Evolutionary conservation across 192 early-diverging fungal species (phyloP).

Genomic region (Coemansia nantahalensis): DNA sequence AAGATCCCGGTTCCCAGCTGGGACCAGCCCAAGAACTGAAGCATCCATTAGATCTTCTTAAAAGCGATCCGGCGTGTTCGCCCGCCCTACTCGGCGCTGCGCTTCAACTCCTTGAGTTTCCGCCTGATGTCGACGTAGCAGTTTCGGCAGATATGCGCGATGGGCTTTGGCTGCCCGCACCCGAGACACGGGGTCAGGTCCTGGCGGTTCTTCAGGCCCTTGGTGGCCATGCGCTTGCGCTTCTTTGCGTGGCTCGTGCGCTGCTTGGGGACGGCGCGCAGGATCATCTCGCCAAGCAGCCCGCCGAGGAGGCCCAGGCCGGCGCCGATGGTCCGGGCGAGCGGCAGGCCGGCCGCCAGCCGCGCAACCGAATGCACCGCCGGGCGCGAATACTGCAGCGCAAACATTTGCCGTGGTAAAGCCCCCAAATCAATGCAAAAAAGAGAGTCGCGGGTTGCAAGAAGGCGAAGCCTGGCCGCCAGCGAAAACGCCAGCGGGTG

Average conservation of each 20-base stretch:
- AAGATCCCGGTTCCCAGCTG: slow-evolving; percentile 53
- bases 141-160: slow-evolving; percentile 75
- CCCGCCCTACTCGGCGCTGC: slow-evolving; percentile 8
- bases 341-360: slow-evolving; percentile 13
- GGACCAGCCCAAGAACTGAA: slow-evolving; percentile 20
- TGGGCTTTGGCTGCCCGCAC: slow-evolving; percentile 70
- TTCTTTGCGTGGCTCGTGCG: slow-evolving; percentile 91
- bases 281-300: slow-evolving; percentile 57
- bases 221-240: slow-evolving; percentile 77
- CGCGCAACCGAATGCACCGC: slow-evolving; percentile 1
- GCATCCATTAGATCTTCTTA: slow-evolving; percentile 1
- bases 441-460: too few relatives aligned
- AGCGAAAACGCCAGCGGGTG: too few relatives aligned
- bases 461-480: too few relatives aligned
- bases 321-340: slow-evolving; percentile 16
- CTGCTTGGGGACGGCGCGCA: slow-evolving; percentile 89
- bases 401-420: too few relatives aligned
- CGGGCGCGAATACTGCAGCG: slow-evolving; percentile 2
- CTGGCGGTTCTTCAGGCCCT: slow-evolving; percentile 67
- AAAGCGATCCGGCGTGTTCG: neutral
- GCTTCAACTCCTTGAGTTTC: slow-evolving; percentile 39
- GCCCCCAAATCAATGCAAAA: too few relatives aligned
- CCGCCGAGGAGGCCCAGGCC: slow-evolving; percentile 41
- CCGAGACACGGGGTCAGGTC: slow-evolving; percentile 72
- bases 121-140: slow-evolving; percentile 69